A percentile compares a stretch with the other conserved stretches of the same genome.
These are phyloP conservation scores for Jamesozyma piceae DNA, from an alignment of 805 yeast genomes.

Conservation along the genomic window DNA sequence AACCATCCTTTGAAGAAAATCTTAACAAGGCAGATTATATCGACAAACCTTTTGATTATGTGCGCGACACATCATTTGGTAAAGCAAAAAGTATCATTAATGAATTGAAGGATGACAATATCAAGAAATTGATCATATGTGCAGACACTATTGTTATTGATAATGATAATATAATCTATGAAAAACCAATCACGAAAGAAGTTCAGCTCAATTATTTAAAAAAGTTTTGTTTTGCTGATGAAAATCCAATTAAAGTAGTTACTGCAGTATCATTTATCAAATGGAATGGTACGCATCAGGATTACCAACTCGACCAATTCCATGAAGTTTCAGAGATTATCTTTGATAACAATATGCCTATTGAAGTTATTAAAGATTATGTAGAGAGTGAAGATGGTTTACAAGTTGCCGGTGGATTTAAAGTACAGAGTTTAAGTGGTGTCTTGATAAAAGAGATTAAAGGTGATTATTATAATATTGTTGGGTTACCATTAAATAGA, in stretches of 20 bases:
- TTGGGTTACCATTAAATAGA: constrained; percentile 69
- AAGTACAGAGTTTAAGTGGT: constrained; percentile 67
- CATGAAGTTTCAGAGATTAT: constrained; percentile 35
- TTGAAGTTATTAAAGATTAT: constrained; percentile 51
- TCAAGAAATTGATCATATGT: constrained; percentile 36
- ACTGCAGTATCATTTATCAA: constrained; percentile 46
- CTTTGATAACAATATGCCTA: constrained; percentile 39
- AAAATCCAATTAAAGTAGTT: constrained; percentile 39
- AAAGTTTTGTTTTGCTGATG: constrained; percentile 36
- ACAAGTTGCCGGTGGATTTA: constrained; percentile 88
- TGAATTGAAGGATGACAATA: constrained; percentile 18
- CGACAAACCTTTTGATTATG: constrained; percentile 39
- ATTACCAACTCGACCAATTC: constrained; percentile 17
- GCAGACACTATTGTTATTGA: constrained; percentile 74
- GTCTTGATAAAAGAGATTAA: constrained; percentile 49
- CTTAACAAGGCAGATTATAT: constrained; percentile 40
- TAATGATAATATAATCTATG: constrained; percentile 52
- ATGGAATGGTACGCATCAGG: constrained; percentile 7
- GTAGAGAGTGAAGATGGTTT: constrained; percentile 64
- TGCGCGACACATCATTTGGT: constrained; percentile 53
- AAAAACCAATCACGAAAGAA: constrained; percentile 60
- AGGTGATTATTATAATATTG: constrained; percentile 82
- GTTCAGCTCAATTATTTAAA: constrained; percentile 44
- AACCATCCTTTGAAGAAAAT: constrained; percentile 72
- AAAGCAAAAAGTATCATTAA: constrained; percentile 59